Conservation (phyloP, 306 rosid species). For the Delonix regia region DNA sequence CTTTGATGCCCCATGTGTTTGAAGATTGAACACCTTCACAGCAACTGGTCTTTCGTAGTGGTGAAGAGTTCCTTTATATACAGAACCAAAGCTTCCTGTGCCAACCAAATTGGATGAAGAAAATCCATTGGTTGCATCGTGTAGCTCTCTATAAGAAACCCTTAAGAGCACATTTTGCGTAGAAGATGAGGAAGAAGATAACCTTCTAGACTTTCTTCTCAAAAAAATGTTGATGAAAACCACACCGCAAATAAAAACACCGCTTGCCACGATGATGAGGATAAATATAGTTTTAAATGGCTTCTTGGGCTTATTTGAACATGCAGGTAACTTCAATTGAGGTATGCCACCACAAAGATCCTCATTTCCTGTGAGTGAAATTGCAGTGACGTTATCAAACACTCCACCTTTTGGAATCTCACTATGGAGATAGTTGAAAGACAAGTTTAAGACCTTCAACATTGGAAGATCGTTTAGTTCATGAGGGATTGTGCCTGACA, state of each 20-base stretch:
- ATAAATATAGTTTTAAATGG: not conserved
- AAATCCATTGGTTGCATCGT: conserved; percentile 52
- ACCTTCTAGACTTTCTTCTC: not conserved
- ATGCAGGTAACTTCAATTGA: conserved; percentile 23
- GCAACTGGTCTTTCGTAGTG: conserved; percentile 25
- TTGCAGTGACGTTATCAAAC: conserved; percentile 28
- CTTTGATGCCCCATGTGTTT: conserved; percentile 38
- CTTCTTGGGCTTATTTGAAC: conserved; percentile 29
- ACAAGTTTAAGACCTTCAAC: conserved; percentile 33
- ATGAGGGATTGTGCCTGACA: conserved; percentile 27
- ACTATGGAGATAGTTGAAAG: conserved; percentile 45
- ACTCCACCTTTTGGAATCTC: conserved; percentile 43
- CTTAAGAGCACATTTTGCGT: not conserved
- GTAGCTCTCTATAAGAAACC: conserved; percentile 45
- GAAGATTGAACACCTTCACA: conserved; percentile 45
- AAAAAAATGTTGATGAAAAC: not conserved
- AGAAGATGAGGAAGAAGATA: not conserved
- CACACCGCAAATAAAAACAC: not conserved
- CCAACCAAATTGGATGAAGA: conserved; percentile 42
- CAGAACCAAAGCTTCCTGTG: conserved; percentile 42
- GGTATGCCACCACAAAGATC: conserved; percentile 48
- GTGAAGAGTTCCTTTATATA: conserved; percentile 41
- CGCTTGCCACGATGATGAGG: not conserved
- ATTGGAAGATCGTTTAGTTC: conserved; percentile 24
- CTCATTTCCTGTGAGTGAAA: conserved; percentile 31